Evolutionary conservation across 305 asterid species (phyloP).

Genomic region (Fraxinus greggii): DNA sequence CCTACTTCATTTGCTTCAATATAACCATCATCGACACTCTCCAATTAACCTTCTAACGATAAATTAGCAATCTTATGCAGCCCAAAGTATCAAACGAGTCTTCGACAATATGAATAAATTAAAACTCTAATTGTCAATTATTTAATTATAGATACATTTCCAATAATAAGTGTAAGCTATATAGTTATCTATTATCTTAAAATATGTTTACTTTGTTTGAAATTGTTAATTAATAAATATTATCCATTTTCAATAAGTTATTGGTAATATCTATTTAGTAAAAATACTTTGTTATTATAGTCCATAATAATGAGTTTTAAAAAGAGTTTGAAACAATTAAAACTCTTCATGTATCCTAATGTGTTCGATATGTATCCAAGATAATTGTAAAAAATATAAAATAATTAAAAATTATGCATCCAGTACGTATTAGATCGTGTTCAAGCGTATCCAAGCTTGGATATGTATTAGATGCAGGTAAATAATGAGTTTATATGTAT

Average conservation of each 20-base stretch:
- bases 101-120: not conserved
- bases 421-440: not conserved
- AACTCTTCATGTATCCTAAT: not conserved
- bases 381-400: not conserved
- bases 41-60: not conserved
- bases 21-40: not conserved
- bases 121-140: not conserved
- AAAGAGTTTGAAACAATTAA: not conserved
- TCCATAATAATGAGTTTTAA: not conserved
- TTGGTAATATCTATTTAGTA: not conserved
- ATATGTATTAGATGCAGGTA: not conserved
- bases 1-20: not conserved
- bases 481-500: not conserved
- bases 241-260: not conserved
- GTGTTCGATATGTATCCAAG: not conserved
- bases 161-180: not conserved
- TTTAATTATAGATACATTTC: not conserved
- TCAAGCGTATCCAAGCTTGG: not conserved
- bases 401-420: not conserved
- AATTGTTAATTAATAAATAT: not conserved
- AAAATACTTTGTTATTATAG: not conserved
- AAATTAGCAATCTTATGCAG: not conserved
- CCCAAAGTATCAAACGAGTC: not conserved
- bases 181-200: not conserved
- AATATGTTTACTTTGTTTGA: not conserved